Evolutionary conservation across 2,329 filamentous ascomycete species (phyloP).

Genomic region (Aspergillus persii): DNA sequence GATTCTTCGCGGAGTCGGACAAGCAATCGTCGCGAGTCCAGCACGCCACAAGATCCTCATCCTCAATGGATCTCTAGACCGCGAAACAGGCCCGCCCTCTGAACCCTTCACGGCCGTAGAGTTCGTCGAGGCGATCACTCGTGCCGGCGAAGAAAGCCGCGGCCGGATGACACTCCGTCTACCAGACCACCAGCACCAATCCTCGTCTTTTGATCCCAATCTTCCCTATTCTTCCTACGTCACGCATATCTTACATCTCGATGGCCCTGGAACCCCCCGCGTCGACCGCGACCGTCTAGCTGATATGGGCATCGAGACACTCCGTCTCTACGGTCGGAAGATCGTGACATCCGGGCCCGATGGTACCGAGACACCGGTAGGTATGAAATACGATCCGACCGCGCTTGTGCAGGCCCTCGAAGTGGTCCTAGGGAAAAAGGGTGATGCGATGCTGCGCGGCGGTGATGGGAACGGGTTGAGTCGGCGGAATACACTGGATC

Average conservation of each 20-base stretch:
- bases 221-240: constrained; percentile 67
- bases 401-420: constrained; percentile 73
- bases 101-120: constrained; percentile 70
- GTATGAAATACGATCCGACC: constrained; percentile 70
- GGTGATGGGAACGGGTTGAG: constrained; percentile 43
- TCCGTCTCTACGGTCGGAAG: constrained; percentile 72
- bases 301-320: constrained; percentile 70
- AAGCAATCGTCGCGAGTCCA: constrained; percentile 55
- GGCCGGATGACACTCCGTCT: constrained; percentile 34
- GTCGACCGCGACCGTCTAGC: constrained; percentile 66
- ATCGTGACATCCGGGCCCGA: constrained; percentile 34
- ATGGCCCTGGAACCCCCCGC: constrained; percentile 65
- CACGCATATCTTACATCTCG: constrained; percentile 79
- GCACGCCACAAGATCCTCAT: constrained; percentile 73
- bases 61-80: constrained; percentile 77
- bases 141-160: constrained; percentile 69
- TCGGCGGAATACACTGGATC: constrained; percentile 59
- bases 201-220: constrained; percentile 11
- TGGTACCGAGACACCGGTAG: constrained; percentile 49
- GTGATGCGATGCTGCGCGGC: constrained; percentile 49
- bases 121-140: constrained; percentile 76
- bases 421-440: constrained; percentile 67
- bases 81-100: constrained; percentile 73
- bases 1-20: constrained; percentile 72
- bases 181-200: constrained; percentile 8